Evolutionary conservation across 1,284 basidiomycete genomes (phyloP), one percentile per base, ranked within the genome.

Genomic region (Thecaphora thlaspeos): DNA sequence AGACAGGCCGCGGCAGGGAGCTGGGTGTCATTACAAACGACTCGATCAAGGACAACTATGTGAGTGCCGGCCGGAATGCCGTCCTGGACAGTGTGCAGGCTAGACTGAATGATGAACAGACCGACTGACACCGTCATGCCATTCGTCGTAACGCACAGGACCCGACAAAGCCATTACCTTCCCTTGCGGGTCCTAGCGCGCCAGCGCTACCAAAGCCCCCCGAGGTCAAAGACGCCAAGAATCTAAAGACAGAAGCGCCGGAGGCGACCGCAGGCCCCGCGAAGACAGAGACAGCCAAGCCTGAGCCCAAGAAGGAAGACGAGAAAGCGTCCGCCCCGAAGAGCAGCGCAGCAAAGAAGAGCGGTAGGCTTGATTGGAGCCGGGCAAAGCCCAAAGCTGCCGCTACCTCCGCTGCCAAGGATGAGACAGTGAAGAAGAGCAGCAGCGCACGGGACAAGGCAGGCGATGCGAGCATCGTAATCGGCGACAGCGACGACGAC

Each of bases 1-100:
- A 62, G 34, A 65, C 60, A 17, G 50, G 55, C 18, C 55, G 67
- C 8, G 69, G 69, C 17, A 62, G 38, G 11, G 51, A 66, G 15
- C 51, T 71, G 3, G 68, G 68, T 14, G 59, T 61, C 26, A 56
- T 71, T 28, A 23, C 48, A 37, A 61, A 55, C 28, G 19, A 48
- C 1, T 37, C 22, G 22, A 61, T 65, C 50, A 53, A 60, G 36
- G 60, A 68, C 44, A 60, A 64, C 24, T 58, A 56, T 17, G 39
- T 41, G 46, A 48, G 46, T 42, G 4, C 11, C 15, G 17, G 14
- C n/a, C n/a, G n/a, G n/a, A n/a, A n/a, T n/a, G n/a, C n/a, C n/a
- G n/a, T n/a, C n/a, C n/a, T n/a, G n/a, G n/a, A n/a, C n/a, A n/a
- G n/a, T n/a, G n/a, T n/a, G n/a, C n/a, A n/a, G n/a, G n/a, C n/a